Conservation (phyloP, 2,329 filamentous ascomycete species). For the Aspergillaceae sp. region DNA sequence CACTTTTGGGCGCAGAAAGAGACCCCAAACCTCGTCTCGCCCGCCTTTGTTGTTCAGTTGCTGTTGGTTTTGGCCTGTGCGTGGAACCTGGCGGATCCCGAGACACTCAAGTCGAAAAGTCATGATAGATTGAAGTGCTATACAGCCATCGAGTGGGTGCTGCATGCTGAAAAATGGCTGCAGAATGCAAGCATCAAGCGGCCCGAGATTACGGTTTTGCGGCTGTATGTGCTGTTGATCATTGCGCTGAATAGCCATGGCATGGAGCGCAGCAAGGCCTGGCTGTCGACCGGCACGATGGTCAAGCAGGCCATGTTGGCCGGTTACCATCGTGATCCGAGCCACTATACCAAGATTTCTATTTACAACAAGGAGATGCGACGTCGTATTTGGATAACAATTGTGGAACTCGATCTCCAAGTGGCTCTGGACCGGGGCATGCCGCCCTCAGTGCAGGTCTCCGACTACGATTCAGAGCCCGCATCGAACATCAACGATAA, state of each 20-base stretch:
- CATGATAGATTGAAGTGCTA: constrained; percentile 19
- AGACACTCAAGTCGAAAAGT: constrained; percentile 21
- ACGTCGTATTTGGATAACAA: constrained; percentile 49
- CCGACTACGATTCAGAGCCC: constrained; percentile 41
- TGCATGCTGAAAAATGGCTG: constrained; percentile 81
- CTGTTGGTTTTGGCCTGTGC: constrained; percentile 31
- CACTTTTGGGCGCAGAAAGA: constrained; percentile 25
- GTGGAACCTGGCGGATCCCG: constrained; percentile 28
- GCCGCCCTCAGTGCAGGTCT: constrained; percentile 37
- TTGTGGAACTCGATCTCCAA: constrained; percentile 50
- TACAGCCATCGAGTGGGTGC: constrained; percentile 58
- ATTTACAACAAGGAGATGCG: constrained; percentile 40
- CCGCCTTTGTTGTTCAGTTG: constrained; percentile 28
- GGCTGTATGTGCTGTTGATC: constrained; percentile 44
- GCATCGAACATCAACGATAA: constrained; percentile 46
- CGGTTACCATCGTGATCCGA: constrained; percentile 42
- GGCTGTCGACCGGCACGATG: constrained; percentile 44
- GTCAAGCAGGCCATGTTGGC: constrained; percentile 46
- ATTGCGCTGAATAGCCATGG: constrained; percentile 44
- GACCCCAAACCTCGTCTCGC: constrained; percentile 18
- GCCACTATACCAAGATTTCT: constrained; percentile 25
- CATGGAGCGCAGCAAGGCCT: constrained; percentile 47
- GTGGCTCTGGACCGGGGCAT: constrained; percentile 49
- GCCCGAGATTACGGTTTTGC: constrained; percentile 42
- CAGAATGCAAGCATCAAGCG: constrained; percentile 63